phyloP scores from a whole-genome alignment of 306 rosid genomes.

The Cicer chorassanicum region DNA sequence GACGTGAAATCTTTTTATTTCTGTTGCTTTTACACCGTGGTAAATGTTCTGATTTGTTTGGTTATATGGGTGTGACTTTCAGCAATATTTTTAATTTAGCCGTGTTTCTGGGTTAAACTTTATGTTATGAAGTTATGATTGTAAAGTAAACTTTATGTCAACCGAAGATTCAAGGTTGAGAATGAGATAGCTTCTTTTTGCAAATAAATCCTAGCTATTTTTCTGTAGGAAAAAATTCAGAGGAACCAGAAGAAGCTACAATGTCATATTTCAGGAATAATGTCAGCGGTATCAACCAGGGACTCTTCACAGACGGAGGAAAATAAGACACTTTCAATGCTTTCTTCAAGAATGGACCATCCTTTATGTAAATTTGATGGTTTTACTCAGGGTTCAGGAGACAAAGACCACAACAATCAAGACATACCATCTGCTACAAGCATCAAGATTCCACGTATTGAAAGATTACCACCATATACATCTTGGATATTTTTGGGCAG shows the following conservation, averaged over 20 bases:
- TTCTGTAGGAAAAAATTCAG: constrained; percentile 70
- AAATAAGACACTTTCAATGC: constrained; percentile 53
- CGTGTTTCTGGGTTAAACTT: not conserved
- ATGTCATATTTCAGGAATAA: constrained; percentile 50
- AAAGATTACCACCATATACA: constrained; percentile 79
- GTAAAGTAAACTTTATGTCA: constrained; percentile 15
- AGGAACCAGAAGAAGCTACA: constrained; percentile 67
- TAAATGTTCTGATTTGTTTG: constrained; percentile 21
- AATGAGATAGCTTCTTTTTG: constrained; percentile 41
- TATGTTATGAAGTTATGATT: not conserved
- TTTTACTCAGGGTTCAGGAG: constrained; percentile 63
- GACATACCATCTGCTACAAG: constrained; percentile 60
- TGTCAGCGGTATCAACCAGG: constrained; percentile 51
- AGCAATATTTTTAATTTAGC: constrained; percentile 6
- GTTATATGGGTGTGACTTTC: constrained; percentile 24
- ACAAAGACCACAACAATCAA: constrained; percentile 59
- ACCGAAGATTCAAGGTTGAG: constrained; percentile 7
- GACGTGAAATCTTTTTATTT: constrained; percentile 15
- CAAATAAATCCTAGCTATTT: constrained; percentile 32
- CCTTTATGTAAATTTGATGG: constrained; percentile 70
- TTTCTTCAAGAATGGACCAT: constrained; percentile 64
- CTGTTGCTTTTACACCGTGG: constrained; percentile 13
- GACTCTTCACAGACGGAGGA: constrained; percentile 45
- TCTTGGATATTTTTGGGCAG: constrained; percentile 96
- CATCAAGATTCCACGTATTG: constrained; percentile 66